Evolutionary conservation across 2,329 filamentous ascomycete species (phyloP), one percentile per base, ranked within the genome.

Genomic region (Diaporthe sp.): DNA sequence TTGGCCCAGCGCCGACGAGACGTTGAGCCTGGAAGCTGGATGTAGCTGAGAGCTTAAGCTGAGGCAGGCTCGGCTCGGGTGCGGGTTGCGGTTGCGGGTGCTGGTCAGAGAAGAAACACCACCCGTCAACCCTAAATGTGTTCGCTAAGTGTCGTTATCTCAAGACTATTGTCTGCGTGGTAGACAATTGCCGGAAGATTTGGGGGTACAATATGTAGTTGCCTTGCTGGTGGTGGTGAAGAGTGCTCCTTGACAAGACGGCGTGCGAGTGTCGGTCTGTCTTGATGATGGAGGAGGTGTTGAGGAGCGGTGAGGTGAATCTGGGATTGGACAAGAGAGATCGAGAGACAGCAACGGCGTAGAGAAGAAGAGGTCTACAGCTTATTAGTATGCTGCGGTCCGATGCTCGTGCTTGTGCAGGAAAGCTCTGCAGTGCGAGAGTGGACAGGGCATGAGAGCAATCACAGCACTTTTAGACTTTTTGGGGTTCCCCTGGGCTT

Each of bases 361-460:
- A 68, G 63, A 53, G 22, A 39, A 51, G 63, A 53, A 53, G 63
- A 68, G 63, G 47, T n/a, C 63, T 68, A 68, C 63, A 68, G 47
- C 63, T 68, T 68, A 68, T 68, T 68, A 68, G 63, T 68, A 68
- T 68, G 63, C 47, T 68, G 47, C n/a, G 63, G 63, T 53, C 63
- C 32, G 32, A 68, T 68, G 63, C 63, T 68, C 63, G n/a, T 53
- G 63, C 63, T 35, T 27, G 61, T 66, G 44, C 44, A 68, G 47
- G 32, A 68, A 68, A 68, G 63, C 63, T 68, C 63, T 66, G 63
- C 47, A 53, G 63, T 68, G 32, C 8, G 44, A 68, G 44, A 53
- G n/a, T 66, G 63, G 63, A 25, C 63, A 68, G n/a, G 35, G 55
- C 17, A 22, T 8, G 44, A 22, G 19, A 47, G 44, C 55, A 71